Evolutionary conservation across 768 basidiomycete species (phyloP).

Genomic region (Panellus pusillus): DNA sequence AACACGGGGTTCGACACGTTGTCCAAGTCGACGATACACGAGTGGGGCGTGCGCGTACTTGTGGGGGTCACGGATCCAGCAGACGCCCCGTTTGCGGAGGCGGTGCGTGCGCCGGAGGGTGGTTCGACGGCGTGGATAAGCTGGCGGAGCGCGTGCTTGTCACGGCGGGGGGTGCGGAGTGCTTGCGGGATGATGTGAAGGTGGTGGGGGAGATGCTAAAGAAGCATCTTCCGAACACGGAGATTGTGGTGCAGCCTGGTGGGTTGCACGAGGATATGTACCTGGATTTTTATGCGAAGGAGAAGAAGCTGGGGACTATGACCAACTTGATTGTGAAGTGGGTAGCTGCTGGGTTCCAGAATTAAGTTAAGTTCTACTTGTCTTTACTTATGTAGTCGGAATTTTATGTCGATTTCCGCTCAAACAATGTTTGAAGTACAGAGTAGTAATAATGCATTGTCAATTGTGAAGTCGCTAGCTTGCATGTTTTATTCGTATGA

Average conservation of each 20-base stretch:
- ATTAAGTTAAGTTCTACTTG: background rate
- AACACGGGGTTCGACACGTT: constrained; percentile 31
- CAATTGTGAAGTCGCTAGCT: background rate
- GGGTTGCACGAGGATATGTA: constrained; percentile 40
- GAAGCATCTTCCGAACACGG: constrained; percentile 20
- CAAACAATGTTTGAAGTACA: no score
- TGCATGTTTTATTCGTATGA: background rate
- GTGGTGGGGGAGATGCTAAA: constrained; percentile 24
- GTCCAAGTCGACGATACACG: constrained; percentile 4
- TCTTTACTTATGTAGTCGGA: background rate
- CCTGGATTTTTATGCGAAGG: constrained; percentile 28
- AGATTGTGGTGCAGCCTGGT: constrained; percentile 30
- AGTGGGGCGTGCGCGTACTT: constrained; percentile 25
- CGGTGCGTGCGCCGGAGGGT: constrained; percentile 30
- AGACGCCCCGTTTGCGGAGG: constrained; percentile 30
- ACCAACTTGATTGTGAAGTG: constrained; percentile 26
- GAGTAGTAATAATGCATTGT: no score
- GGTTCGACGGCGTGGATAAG: constrained; percentile 33
- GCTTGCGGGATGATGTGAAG: constrained; percentile 34
- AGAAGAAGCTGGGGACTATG: constrained; percentile 19
- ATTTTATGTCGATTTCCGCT: no score
- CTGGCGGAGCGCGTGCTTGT: constrained; percentile 36
- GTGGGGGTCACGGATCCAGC: constrained; percentile 26
- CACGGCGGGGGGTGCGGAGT: constrained; percentile 36
- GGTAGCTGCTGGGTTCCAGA: constrained; percentile 21